phyloP scores from a whole-genome alignment of 1,139 yeast genomes.

The Blastobotrys petasosporus region DNA sequence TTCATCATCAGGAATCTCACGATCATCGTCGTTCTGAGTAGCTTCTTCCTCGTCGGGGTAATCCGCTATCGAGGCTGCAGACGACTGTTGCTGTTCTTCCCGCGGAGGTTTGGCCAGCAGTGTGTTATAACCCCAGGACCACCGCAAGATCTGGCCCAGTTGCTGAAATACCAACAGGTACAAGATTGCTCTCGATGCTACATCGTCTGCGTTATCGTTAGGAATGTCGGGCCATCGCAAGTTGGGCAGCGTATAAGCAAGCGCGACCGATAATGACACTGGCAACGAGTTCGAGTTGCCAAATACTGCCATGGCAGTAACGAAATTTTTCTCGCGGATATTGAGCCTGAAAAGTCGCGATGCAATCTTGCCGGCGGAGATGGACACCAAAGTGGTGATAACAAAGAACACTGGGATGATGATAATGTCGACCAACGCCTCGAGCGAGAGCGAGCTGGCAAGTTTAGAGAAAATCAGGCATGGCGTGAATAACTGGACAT shows the following conservation, averaged over 20 bases:
- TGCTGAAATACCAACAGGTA: constrained; percentile 78
- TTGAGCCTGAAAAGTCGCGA: constrained; percentile 47
- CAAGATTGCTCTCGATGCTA: constrained; percentile 74
- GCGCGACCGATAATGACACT: constrained; percentile 65
- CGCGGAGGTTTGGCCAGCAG: constrained; percentile 44
- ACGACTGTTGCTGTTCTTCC: neutral
- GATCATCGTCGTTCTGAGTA: neutral
- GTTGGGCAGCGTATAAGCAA: constrained; percentile 68
- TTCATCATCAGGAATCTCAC: constrained; percentile 12
- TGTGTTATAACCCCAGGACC: constrained; percentile 91
- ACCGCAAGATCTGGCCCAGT: constrained; percentile 73
- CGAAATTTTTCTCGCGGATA: constrained; percentile 66
- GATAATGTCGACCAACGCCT: constrained; percentile 62
- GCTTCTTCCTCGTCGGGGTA: neutral
- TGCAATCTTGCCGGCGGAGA: constrained; percentile 46
- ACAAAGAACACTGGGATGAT: constrained; percentile 70
- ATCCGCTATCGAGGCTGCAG: neutral
- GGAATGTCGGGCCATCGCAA: constrained; percentile 68
- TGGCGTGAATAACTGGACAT: constrained; percentile 79
- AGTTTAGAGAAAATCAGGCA: constrained; percentile 75
- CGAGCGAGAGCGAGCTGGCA: constrained; percentile 64
- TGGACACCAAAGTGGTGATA: constrained; percentile 58
- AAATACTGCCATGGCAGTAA: constrained; percentile 84
- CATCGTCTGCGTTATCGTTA: constrained; percentile 59
- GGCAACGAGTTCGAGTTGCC: constrained; percentile 63